phyloP scores from a whole-genome alignment of 352 stramenopile species.

The Aphanomyces cochlioides region DNA sequence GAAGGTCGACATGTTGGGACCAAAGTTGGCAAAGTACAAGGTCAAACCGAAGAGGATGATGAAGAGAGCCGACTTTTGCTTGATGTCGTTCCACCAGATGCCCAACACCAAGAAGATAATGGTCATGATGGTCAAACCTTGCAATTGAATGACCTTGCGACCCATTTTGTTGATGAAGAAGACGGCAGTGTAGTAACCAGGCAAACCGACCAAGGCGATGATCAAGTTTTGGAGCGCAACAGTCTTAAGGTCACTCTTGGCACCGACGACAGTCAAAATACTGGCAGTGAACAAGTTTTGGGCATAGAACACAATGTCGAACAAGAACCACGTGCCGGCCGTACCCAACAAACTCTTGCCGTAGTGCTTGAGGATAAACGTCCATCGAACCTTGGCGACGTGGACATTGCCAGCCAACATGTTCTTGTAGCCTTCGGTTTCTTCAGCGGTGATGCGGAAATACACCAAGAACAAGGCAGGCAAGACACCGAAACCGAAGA shows the following conservation, averaged over 20 bases:
- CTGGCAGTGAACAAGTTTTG: constrained; percentile 36
- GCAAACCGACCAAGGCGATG: constrained; percentile 36
- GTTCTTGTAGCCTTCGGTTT: constrained; percentile 31
- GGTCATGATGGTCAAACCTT: constrained; percentile 33
- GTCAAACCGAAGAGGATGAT: constrained; percentile 40
- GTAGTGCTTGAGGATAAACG: constrained; percentile 34
- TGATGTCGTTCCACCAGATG: constrained; percentile 31
- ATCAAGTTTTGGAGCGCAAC: constrained; percentile 34
- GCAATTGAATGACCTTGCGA: constrained; percentile 37
- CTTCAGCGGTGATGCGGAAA: constrained; percentile 34
- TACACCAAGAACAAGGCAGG: constrained; percentile 31
- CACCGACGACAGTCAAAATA: constrained; percentile 31
- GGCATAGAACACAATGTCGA: constrained; percentile 46
- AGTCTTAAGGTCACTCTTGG: constrained; percentile 17
- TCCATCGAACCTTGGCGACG: constrained; percentile 9
- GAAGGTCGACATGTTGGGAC: constrained; percentile 65
- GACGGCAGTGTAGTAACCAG: constrained; percentile 43
- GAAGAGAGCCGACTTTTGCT: constrained; percentile 28
- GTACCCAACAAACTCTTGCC: constrained; percentile 34
- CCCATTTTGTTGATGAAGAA: constrained; percentile 39
- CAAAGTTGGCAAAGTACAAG: constrained; percentile 45
- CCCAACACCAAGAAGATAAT: constrained; percentile 34
- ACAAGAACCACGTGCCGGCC: constrained; percentile 41
- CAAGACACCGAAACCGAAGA: constrained; percentile 34
- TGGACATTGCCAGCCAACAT: constrained; percentile 23